Percentiles rank a stretch among this genome's conserved stretches.
Evolutionary conservation across 345 rosid genomes (phyloP).

Genomic region (Aegle marmelos): DNA sequence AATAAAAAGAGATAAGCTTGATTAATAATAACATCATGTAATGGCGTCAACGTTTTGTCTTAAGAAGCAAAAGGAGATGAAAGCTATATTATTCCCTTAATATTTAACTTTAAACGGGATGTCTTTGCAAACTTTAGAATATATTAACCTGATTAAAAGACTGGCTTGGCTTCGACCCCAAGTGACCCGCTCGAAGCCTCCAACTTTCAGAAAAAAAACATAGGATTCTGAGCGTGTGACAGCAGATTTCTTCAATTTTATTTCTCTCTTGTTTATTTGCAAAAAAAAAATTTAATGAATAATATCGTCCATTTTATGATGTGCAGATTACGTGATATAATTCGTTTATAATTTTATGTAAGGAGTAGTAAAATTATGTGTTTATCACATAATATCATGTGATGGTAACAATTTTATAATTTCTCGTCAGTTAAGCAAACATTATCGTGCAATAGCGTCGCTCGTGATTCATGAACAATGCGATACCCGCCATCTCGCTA

Average conservation of each 20-base stretch:
- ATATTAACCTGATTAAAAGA: background rate
- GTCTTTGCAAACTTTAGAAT: background rate
- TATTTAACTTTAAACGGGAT: background rate
- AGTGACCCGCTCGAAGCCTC: constrained; percentile 25
- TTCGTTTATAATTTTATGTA: too few relatives aligned
- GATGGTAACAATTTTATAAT: too few relatives aligned
- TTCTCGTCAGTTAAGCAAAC: too few relatives aligned
- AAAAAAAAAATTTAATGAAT: too few relatives aligned
- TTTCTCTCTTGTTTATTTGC: background rate
- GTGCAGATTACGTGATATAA: too few relatives aligned
- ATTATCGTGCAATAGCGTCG: too few relatives aligned
- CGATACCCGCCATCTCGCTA: too few relatives aligned
- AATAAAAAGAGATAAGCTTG: background rate
- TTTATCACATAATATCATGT: too few relatives aligned
- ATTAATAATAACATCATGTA: background rate
- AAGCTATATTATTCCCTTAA: background rate
- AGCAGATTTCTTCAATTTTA: constrained; percentile 3
- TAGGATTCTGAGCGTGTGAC: constrained; percentile 2
- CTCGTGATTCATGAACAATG: too few relatives aligned
- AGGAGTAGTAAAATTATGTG: too few relatives aligned
- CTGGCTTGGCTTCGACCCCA: constrained; percentile 37
- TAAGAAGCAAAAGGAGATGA: background rate
- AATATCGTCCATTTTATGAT: too few relatives aligned
- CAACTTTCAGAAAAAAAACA: background rate
- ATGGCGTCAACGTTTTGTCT: background rate